Conservation (phyloP, 1,284 basidiomycete genomes). For the Trametes sp. region DNA sequence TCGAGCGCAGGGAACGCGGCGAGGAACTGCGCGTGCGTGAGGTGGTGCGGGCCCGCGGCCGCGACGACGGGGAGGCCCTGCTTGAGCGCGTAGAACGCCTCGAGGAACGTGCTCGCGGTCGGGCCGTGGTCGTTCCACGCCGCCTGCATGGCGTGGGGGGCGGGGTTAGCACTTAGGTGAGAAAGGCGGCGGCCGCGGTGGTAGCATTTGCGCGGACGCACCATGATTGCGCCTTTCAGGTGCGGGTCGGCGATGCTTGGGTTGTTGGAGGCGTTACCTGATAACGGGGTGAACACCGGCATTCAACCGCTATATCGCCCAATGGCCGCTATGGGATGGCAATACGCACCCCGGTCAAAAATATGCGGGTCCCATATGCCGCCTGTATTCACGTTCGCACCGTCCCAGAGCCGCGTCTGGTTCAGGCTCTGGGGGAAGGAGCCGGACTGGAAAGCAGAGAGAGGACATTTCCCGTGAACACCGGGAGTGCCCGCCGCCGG, state of each 20-base stretch:
- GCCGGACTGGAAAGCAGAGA: constrained; percentile 24
- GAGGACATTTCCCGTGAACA: constrained; percentile 4
- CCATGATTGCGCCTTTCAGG: constrained; percentile 37
- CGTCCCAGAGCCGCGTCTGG: constrained; percentile 40
- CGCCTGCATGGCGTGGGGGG: constrained; percentile 20
- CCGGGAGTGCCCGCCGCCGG: background rate
- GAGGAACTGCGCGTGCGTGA: constrained; percentile 36
- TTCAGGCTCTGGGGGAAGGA: constrained; percentile 36
- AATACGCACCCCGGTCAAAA: constrained; percentile 35
- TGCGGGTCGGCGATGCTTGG: constrained; percentile 30
- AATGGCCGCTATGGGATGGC: background rate
- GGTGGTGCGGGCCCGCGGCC: constrained; percentile 33
- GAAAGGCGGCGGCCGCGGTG: background rate
- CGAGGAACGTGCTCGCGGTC: constrained; percentile 35
- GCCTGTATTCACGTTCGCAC: constrained; percentile 35
- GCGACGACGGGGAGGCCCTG: constrained; percentile 37
- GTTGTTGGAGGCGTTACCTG: constrained; percentile 39
- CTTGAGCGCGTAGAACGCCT: constrained; percentile 39
- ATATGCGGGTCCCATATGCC: constrained; percentile 40
- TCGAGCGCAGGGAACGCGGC: constrained; percentile 31
- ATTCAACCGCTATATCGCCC: constrained; percentile 8
- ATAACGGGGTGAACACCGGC: background rate
- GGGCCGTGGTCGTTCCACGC: constrained; percentile 41
- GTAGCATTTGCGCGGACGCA: constrained; percentile 9
- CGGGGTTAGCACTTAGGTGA: constrained; percentile 6